Evolutionary conservation across 805 yeast species (phyloP), one percentile per base, ranked within the genome.

Genomic region (Priceomyces fermenticarens): DNA sequence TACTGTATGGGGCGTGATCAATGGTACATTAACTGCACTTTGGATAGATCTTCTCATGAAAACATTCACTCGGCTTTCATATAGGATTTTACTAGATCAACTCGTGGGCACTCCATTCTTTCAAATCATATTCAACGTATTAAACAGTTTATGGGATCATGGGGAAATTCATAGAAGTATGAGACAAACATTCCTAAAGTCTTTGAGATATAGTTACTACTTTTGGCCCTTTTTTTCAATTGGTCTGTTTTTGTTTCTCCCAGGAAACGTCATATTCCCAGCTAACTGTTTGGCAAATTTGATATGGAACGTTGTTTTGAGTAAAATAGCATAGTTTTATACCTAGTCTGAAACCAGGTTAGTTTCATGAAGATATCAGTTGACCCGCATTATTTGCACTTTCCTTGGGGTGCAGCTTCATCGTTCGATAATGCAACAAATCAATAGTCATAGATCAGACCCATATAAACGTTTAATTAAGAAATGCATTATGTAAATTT

Each of bases 151-250:
- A 9, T 81, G 87, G 86, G 86, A 81, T 42, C 63, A 70, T 28
- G 70, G 69, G 11, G 68, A 64, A 56, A 37, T 72, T 57, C 38
- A 57, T 54, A 12, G 41, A 29, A 44, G 49, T 53, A 35, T 70
- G 54, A 60, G 62, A 43, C 46, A 65, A 8, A 60, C 73, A 7
- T 78, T 68, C 46, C 42, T 76, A 40, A 73, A 68, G 34, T 67
- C 81, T 7, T 55, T 81, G 44, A 73, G 72, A 41, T 70, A 73
- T 41, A 73, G 81, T 28, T 79, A 75, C 51, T 59, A 77, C 52
- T 69, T 72, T 38, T 81, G 85, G 84, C 85, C 87, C 2, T 58
- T 75, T 32, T 73, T 78, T 39, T 77, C 83, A 10, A 58, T 73
- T 7, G 45, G 72, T 30, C 67, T 76, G 44, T 81, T 81, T 54